Percentiles rank a stretch among this genome's conserved stretches.
These are phyloP conservation scores for Aspergillus ellipticus DNA, from an alignment of 495 filamentous ascomycete genomes.

Conservation along the genomic window DNA sequence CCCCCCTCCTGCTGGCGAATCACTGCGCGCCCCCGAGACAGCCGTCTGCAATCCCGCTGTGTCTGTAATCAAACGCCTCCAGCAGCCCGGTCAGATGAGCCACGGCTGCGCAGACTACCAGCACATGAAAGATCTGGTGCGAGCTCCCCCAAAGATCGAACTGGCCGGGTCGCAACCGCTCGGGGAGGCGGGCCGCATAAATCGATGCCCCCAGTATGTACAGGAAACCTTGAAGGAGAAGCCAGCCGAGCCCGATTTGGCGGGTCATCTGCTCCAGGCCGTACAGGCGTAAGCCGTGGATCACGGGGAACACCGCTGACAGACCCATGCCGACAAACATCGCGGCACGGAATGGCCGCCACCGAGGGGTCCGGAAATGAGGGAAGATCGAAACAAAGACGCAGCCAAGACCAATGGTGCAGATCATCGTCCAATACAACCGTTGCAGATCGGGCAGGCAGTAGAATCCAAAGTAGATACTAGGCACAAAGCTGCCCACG, in stretches of 20 bases:
- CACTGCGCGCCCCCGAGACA: conserved; percentile 23
- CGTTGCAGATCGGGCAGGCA: conserved; percentile 58
- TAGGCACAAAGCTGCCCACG: conserved; percentile 81
- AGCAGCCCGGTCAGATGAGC: conserved; percentile 57
- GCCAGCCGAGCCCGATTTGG: conserved; percentile 79
- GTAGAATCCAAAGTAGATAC: conserved; percentile 82
- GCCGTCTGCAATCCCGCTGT: conserved; percentile 40
- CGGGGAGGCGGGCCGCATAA: conserved; percentile 64
- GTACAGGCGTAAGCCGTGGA: conserved; percentile 67
- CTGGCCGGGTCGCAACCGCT: conserved; percentile 44
- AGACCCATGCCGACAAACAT: conserved; percentile 92
- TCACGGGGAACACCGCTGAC: conserved; percentile 74
- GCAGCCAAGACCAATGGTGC: conserved; percentile 68
- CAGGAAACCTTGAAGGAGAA: conserved; percentile 72
- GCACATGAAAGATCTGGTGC: conserved; percentile 63
- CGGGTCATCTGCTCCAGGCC: conserved; percentile 54
- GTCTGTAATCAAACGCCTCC: conserved; percentile 55
- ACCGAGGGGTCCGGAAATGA: conserved; percentile 74
- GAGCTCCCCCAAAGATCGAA: conserved; percentile 61
- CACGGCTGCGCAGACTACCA: conserved; percentile 57
- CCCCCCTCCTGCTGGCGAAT: conserved; percentile 6
- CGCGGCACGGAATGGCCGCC: conserved; percentile 77
- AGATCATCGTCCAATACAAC: conserved; percentile 78
- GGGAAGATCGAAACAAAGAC: conserved; percentile 71
- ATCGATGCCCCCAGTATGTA: conserved; percentile 85